Base-by-base conservation (phyloP, 495 filamentous ascomycete species). In the Aspergillus kassunensis region DNA sequence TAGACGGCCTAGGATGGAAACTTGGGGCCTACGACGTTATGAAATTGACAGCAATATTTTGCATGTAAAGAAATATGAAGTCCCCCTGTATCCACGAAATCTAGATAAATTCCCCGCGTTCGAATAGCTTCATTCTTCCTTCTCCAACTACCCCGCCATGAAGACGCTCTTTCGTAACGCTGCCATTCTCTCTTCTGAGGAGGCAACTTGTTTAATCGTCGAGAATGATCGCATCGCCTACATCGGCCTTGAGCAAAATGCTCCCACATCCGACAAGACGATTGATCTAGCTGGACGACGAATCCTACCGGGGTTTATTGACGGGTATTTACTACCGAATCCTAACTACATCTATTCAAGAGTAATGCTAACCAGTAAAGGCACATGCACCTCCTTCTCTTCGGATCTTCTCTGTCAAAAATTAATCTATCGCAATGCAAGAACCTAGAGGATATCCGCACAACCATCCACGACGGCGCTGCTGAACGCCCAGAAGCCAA, bases 281-380 rank as follows among this genome's bases (percentile, higher is more conserved):
- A 54, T 63, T 45, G 71, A 82, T 44, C 64, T 85, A 18, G 42
- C 55, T 0, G 68, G 71, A 33, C 67, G 65, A 42, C 72, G 73
- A 18, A 57, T 84, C 8, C 63, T 84, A 13, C 82, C 82, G 0
- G 80, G 80, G 1, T 85, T 85, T 54, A 76, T 85, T 35, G 83
- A 86, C 49, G 81, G 78, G 4, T 82, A 82, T n/a, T n/a, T 24
- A 5, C 19, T 12, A 3, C 13, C n/a, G 19, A 13, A 3, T 25
- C 43, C 16, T 6, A 24, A 10, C 34, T 44, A 3, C 12, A 43
- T 18, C 7, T 35, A 16, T 9, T 5, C 13, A 36, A 34, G 16
- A 33, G 18, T 37, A 50, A 33, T n/a, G 37, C 18, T 12, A n/a
- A 35, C 24, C 4, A 9, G 8, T 18, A 44, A 11, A 62, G 59